Percentiles rank a stretch among this genome's conserved stretches.
Evolutionary conservation across 2,329 filamentous ascomycete genomes (phyloP).

Genomic region (Leptographium lundbergii): DNA sequence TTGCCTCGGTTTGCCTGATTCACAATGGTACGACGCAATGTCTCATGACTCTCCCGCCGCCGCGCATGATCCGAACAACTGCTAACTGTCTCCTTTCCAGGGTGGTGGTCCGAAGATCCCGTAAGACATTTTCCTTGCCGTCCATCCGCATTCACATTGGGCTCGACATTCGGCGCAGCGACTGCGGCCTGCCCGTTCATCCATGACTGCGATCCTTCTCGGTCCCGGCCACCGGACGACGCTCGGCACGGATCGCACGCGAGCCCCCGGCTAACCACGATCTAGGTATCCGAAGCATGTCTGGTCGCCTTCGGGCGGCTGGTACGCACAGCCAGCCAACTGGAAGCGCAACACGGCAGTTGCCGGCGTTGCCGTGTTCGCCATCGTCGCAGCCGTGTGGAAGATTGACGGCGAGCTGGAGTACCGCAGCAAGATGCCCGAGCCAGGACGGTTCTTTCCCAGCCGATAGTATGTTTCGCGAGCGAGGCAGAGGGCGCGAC

Average conservation of each 20-base stretch:
- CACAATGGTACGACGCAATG: neutral
- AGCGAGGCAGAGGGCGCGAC: neutral
- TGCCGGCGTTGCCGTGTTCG: slow-evolving; percentile 32
- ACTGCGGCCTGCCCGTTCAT: neutral
- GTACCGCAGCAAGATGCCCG: slow-evolving; percentile 63
- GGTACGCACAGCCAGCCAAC: slow-evolving; percentile 90
- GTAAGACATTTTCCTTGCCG: slow-evolving; percentile 26
- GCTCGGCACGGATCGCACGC: neutral
- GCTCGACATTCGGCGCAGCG: neutral
- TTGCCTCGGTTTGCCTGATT: neutral
- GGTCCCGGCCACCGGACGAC: neutral
- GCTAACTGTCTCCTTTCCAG: slow-evolving; percentile 33
- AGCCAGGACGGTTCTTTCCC: slow-evolving; percentile 67
- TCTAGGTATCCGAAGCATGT: slow-evolving; percentile 91
- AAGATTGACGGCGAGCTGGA: slow-evolving; percentile 64
- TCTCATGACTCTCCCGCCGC: neutral
- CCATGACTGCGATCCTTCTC: neutral
- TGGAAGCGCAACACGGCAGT: slow-evolving; percentile 76
- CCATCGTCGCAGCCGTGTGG: slow-evolving; percentile 53
- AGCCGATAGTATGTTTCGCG: slow-evolving; percentile 60
- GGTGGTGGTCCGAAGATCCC: slow-evolving; percentile 61
- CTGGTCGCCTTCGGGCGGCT: slow-evolving; percentile 96
- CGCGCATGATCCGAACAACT: neutral
- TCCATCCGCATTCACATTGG: neutral
- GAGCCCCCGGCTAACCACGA: slow-evolving; percentile 1